Conservation (phyloP, 192 early-diverging fungal genomes). For the Podila horticola region DNA sequence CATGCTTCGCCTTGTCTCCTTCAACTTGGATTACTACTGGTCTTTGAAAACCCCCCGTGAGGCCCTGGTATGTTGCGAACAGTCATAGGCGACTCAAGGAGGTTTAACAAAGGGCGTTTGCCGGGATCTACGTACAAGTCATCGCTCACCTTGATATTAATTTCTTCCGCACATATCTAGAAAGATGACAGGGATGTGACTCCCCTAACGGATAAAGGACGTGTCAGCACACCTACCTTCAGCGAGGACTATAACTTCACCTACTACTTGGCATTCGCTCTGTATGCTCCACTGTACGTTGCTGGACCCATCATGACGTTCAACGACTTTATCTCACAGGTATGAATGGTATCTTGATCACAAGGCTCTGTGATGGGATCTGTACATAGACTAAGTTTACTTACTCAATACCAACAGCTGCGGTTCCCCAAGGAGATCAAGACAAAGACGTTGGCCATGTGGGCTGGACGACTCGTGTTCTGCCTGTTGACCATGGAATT, state of each 20-base stretch:
- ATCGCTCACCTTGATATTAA: neutral
- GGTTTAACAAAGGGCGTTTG: neutral
- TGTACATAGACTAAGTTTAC: neutral
- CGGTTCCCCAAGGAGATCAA: slow-evolving; percentile 63
- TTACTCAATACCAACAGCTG: slow-evolving; percentile 43
- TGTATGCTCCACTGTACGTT: slow-evolving; percentile 94
- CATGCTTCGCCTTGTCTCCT: slow-evolving; percentile 91
- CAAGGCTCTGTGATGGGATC: neutral
- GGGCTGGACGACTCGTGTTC: slow-evolving; percentile 75
- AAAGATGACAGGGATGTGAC: slow-evolving; percentile 49
- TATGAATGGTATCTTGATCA: slow-evolving; percentile 33
- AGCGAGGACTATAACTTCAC: slow-evolving; percentile 78
- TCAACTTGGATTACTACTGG: slow-evolving; percentile 96
- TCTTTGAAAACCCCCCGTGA: slow-evolving; percentile 20
- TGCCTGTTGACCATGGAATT: slow-evolving; percentile 85
- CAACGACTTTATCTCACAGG: slow-evolving; percentile 91
- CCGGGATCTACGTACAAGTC: neutral
- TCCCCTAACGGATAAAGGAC: slow-evolving; percentile 63
- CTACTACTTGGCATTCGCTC: slow-evolving; percentile 81
- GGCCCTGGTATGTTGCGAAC: slow-evolving; percentile 13
- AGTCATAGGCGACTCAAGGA: too few relatives aligned
- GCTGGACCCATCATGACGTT: slow-evolving; percentile 96
- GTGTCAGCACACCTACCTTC: slow-evolving; percentile 65
- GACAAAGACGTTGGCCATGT: slow-evolving; percentile 50
- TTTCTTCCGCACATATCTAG: slow-evolving; percentile 32